A percentile compares a stretch with the other conserved stretches of the same genome.
Conservation (phyloP, 2,329 filamentous ascomycete genomes). For the Pseudogymnoascus sp. region DNA sequence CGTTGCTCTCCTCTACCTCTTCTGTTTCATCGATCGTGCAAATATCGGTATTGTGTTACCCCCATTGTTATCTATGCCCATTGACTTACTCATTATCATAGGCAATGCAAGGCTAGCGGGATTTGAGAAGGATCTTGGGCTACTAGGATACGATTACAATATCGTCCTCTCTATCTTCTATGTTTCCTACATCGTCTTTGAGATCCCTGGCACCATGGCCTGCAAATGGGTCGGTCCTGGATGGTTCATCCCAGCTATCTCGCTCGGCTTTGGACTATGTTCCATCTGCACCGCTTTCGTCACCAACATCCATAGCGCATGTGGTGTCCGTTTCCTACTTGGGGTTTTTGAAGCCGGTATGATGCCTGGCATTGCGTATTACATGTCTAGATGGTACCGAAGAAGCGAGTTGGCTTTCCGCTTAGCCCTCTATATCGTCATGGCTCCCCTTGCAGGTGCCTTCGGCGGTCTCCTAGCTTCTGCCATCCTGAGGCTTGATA, state of each 20-base stretch:
- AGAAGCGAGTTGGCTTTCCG: constrained; percentile 59
- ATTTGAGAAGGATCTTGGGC: constrained; percentile 50
- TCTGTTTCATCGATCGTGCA: constrained; percentile 67
- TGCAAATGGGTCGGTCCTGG: constrained; percentile 66
- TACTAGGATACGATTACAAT: constrained; percentile 61
- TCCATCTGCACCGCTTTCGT: constrained; percentile 61
- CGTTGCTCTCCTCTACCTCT: constrained; percentile 57
- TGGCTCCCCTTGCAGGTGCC: constrained; percentile 60
- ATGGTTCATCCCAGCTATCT: constrained; percentile 58
- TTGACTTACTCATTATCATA: constrained; percentile 22
- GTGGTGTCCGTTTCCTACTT: constrained; percentile 57
- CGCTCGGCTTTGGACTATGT: constrained; percentile 53
- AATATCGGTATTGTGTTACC: constrained; percentile 49
- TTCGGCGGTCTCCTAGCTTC: constrained; percentile 61
- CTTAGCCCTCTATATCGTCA: constrained; percentile 60
- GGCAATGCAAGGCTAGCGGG: constrained; percentile 62
- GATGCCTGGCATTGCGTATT: constrained; percentile 67
- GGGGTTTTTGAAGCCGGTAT: constrained; percentile 66
- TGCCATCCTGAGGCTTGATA: constrained; percentile 52
- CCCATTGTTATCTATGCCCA: not conserved
- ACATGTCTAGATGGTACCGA: constrained; percentile 64
- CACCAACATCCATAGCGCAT: constrained; percentile 40
- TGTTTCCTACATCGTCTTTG: constrained; percentile 63
- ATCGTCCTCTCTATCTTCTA: constrained; percentile 60
- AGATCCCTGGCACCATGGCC: constrained; percentile 58